These are phyloP conservation scores for Ceratocystis alfenasii DNA, from an alignment of 2,329 filamentous ascomycete species.

Conservation along the genomic window DNA sequence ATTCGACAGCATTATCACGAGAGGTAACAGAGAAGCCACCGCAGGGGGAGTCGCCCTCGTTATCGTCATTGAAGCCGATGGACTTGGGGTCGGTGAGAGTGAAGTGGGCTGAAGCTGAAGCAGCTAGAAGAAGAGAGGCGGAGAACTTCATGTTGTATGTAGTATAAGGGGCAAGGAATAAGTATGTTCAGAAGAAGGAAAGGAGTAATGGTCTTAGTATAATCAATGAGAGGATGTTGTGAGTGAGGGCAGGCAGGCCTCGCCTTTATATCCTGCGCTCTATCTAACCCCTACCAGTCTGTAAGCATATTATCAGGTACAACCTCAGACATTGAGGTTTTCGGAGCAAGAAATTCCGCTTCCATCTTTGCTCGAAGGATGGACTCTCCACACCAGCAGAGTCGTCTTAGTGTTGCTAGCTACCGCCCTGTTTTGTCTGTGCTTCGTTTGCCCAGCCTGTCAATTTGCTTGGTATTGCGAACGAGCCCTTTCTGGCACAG, in stretches of 20 bases:
- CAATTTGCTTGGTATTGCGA: slow-evolving; percentile 7
- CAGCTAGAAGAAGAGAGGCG: slow-evolving; percentile 18
- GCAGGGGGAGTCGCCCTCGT: slow-evolving; percentile 19
- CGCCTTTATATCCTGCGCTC: neutral
- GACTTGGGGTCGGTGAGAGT: slow-evolving; percentile 20
- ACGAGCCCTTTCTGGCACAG: neutral
- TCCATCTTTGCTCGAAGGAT: neutral
- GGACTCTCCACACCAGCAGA: neutral
- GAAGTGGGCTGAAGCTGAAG: slow-evolving; percentile 21
- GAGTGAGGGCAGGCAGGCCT: neutral
- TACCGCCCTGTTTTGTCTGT: slow-evolving; percentile 2
- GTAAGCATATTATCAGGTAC: slow-evolving; percentile 7
- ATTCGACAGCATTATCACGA: slow-evolving; percentile 19
- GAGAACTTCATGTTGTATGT: slow-evolving; percentile 20
- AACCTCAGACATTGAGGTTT: neutral
- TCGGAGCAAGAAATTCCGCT: neutral
- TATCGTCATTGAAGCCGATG: slow-evolving; percentile 21
- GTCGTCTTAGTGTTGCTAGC: neutral
- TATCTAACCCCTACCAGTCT: neutral
- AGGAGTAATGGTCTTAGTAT: neutral
- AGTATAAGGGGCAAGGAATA: neutral
- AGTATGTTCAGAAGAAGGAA: neutral
- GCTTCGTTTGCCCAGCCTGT: slow-evolving; percentile 2
- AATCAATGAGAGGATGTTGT: neutral
- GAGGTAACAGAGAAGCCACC: slow-evolving; percentile 21